Percentiles rank a stretch among this genome's conserved stretches.
These are phyloP conservation scores for Westerdykella aurantiaca DNA, from an alignment of 2,329 filamentous ascomycete species.

Conservation along the genomic window DNA sequence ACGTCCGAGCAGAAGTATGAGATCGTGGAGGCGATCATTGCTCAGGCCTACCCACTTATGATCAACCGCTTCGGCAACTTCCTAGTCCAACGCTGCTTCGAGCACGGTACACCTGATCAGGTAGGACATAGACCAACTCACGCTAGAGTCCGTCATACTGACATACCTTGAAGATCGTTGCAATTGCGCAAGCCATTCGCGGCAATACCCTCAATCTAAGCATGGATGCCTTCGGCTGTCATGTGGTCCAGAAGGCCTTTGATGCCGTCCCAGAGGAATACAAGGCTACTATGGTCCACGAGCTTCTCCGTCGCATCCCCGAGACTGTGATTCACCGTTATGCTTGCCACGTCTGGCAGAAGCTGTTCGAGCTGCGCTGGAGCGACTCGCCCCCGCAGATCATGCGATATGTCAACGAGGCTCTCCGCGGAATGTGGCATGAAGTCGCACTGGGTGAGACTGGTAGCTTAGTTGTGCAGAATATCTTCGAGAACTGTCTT, in stretches of 20 bases:
- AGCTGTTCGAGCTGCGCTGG: constrained; percentile 97
- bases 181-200: constrained; percentile 89
- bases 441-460: constrained; percentile 96
- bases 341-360: constrained; percentile 99
- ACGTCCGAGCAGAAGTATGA: constrained; percentile 94
- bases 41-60: constrained; percentile 93
- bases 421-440: constrained; percentile 95
- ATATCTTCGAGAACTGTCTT: constrained; percentile 98
- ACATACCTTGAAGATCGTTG: constrained; percentile 52
- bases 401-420: constrained; percentile 97
- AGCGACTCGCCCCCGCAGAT: constrained; percentile 90
- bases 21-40: constrained; percentile 93
- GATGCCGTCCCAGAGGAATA: constrained; percentile 96
- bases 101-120: constrained; percentile 92
- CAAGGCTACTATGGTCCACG: constrained; percentile 98
- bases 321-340: constrained; percentile 98
- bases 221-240: constrained; percentile 98
- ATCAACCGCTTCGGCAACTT: constrained; percentile 99
- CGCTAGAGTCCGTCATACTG: constrained; percentile 19
- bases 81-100: constrained; percentile 95
- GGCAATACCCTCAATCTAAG: constrained; percentile 90
- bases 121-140: neutral
- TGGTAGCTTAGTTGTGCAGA: constrained; percentile 95
- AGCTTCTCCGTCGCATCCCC: constrained; percentile 87
- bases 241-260: constrained; percentile 97